These are phyloP conservation scores for Annona cherimola DNA, from an alignment of 164 flowering plant genomes.

Conservation along the genomic window DNA sequence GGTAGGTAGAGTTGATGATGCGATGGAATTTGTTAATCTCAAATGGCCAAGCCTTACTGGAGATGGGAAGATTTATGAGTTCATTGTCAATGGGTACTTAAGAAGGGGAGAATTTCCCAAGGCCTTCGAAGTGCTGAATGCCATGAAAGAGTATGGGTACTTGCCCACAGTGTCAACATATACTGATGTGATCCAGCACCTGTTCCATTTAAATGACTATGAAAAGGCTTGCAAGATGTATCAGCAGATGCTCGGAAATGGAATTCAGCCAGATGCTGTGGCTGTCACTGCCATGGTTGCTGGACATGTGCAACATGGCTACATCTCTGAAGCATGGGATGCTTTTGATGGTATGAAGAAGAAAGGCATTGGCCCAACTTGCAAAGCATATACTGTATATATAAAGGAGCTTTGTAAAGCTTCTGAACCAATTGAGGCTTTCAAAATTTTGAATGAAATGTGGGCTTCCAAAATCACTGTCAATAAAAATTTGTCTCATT, in stretches of 20 bases:
- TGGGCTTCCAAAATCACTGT: conserved; percentile 33
- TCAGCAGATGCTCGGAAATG: conserved; percentile 55
- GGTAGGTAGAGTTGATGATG: conserved; percentile 58
- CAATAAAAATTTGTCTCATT: conserved; percentile 30
- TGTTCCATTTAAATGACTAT: conserved; percentile 47
- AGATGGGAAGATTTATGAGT: conserved; percentile 45
- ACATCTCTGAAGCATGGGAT: conserved; percentile 56
- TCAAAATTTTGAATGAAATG: conserved; percentile 58
- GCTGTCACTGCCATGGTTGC: conserved; percentile 56
- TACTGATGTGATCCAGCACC: conserved; percentile 63
- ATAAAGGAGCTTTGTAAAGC: conserved; percentile 68
- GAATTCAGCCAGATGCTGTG: conserved; percentile 51
- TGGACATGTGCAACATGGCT: conserved; percentile 52
- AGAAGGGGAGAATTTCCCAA: conserved; percentile 40
- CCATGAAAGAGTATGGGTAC: conserved; percentile 44
- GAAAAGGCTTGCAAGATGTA: conserved; percentile 51
- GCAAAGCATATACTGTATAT: conserved; percentile 45
- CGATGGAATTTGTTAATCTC: conserved; percentile 65
- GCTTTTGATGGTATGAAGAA: conserved; percentile 48
- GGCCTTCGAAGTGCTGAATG: conserved; percentile 49
- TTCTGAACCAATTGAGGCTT: conserved; percentile 47
- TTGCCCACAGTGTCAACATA: conserved; percentile 44
- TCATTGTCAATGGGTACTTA: conserved; percentile 49
- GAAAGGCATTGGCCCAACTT: conserved; percentile 41
- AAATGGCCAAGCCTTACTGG: conserved; percentile 40